Conservation (phyloP, 306 rosid species). For the Cicer chorassanicum region DNA sequence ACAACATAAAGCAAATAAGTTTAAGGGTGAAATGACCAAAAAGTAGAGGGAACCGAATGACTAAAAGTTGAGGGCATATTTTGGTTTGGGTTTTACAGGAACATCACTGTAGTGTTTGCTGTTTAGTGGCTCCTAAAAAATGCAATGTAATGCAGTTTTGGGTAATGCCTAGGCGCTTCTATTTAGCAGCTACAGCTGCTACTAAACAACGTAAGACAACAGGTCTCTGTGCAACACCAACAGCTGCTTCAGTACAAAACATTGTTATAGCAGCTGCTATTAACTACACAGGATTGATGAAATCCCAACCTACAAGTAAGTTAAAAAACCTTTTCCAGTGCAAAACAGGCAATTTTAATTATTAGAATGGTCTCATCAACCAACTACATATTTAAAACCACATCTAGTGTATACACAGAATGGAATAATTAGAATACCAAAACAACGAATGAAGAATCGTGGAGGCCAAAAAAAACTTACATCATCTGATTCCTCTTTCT, state of each 20-base stretch:
- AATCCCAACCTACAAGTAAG: not conserved
- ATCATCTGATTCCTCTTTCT: slow-evolving; percentile 83
- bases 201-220: not conserved
- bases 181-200: not conserved
- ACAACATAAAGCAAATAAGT: not conserved
- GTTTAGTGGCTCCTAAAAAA: too few species aligned
- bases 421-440: not conserved
- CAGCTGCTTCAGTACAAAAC: not conserved
- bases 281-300: not conserved
- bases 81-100: not conserved
- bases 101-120: not conserved
- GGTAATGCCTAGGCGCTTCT: not conserved
- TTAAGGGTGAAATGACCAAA: not conserved
- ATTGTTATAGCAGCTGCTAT: not conserved
- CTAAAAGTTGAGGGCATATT: not conserved
- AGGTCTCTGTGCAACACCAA: not conserved
- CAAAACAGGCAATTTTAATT: not conserved
- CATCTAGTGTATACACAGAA: not conserved
- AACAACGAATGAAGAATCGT: not conserved
- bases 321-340: not conserved
- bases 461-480: slow-evolving; percentile 45
- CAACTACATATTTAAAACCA: not conserved
- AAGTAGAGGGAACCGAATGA: not conserved
- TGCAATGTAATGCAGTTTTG: too few species aligned
- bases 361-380: not conserved